These are phyloP conservation scores for Aureobasidium musti DNA, from an alignment of 2,329 filamentous ascomycete species.

Conservation along the genomic window DNA sequence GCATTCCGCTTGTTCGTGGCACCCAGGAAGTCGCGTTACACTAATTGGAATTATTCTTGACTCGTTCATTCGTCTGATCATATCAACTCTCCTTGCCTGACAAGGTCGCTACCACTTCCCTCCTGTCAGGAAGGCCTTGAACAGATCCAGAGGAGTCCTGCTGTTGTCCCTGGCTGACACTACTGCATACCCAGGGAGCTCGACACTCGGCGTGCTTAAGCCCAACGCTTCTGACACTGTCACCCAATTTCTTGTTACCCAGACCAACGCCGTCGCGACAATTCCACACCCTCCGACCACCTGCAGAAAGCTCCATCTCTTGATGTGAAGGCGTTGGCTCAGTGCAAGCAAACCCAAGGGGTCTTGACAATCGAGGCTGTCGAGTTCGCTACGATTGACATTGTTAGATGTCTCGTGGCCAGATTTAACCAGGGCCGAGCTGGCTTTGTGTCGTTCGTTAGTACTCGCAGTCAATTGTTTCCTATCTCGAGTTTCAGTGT, in stretches of 20 bases:
- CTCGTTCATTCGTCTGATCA: slow-evolving; percentile 23
- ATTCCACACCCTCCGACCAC: slow-evolving; percentile 28
- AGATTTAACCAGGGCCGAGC: slow-evolving; percentile 14
- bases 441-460: slow-evolving; percentile 47
- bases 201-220: slow-evolving; percentile 8
- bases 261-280: slow-evolving; percentile 28
- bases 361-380: slow-evolving; percentile 61
- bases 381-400: not conserved
- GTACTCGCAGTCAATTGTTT: slow-evolving; percentile 54
- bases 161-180: slow-evolving; percentile 22
- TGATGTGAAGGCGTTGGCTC: slow-evolving; percentile 42
- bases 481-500: slow-evolving; percentile 60
- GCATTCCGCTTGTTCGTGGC: slow-evolving; percentile 19
- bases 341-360: slow-evolving; percentile 76
- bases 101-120: slow-evolving; percentile 13
- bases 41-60: not conserved
- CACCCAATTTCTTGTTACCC: slow-evolving; percentile 30
- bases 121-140: slow-evolving; percentile 7
- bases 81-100: slow-evolving; percentile 20
- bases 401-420: not conserved
- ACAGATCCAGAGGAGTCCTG: slow-evolving; percentile 9
- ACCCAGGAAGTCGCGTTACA: slow-evolving; percentile 13
- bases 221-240: slow-evolving; percentile 6
- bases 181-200: slow-evolving; percentile 22
- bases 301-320: slow-evolving; percentile 24